Evolutionary conservation across 2,329 filamentous ascomycete genomes (phyloP).

Genomic region (Colletotrichum siamense): DNA sequence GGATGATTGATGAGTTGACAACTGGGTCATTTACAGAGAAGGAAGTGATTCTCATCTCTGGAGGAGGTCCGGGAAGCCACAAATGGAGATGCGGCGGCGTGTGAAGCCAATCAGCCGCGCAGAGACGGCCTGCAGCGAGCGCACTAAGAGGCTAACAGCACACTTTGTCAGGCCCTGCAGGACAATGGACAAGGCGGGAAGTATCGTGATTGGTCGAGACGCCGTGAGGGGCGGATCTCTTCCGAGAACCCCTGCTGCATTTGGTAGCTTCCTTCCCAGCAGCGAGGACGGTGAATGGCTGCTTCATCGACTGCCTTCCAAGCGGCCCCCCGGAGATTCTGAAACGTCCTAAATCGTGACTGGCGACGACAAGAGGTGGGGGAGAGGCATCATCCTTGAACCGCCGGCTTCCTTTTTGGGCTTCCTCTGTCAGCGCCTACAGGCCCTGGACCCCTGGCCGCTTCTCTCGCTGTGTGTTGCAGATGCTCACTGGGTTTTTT

Average conservation of each 20-base stretch:
- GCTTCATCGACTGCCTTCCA: background rate
- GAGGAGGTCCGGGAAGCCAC: background rate
- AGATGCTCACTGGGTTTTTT: background rate
- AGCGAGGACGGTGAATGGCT: conserved; percentile 8
- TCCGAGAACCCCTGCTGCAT: conserved; percentile 12
- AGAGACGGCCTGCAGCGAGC: background rate
- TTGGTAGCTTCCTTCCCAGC: background rate
- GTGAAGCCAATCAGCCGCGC: background rate
- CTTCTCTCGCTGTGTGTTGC: background rate
- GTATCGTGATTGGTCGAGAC: background rate
- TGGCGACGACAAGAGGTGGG: conserved; percentile 9
- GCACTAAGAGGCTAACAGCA: background rate
- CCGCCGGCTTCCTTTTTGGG: conserved; percentile 12
- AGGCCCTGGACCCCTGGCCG: background rate
- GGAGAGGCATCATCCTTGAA: background rate
- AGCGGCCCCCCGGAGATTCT: background rate
- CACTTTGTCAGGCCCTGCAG: background rate
- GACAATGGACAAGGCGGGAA: background rate
- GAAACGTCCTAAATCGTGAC: conserved; percentile 22
- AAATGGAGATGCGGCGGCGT: background rate
- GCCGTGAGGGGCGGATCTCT: conserved; percentile 14
- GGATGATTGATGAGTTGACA: background rate
- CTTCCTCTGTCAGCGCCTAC: background rate
- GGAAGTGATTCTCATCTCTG: conserved; percentile 9
- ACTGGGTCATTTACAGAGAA: background rate